phyloP scores from a whole-genome alignment of 2,329 filamentous ascomycete species.

The Ophiostoma himal-ulmi region DNA sequence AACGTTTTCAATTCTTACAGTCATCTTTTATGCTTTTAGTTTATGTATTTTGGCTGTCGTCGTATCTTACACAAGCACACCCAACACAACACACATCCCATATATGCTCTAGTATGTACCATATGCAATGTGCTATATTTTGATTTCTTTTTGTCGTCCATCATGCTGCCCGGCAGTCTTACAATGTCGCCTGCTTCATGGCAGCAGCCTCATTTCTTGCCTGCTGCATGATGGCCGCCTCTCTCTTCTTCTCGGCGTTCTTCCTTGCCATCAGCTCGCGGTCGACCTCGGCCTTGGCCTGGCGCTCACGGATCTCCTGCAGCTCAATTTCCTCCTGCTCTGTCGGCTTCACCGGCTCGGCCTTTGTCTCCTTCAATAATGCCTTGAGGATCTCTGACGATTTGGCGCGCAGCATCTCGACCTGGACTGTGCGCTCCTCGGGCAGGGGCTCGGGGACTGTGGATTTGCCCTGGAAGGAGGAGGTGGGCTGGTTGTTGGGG shows the following conservation, averaged over 20 bases:
- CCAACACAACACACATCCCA: slow-evolving; percentile 3
- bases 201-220: slow-evolving; percentile 48
- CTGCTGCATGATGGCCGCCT: slow-evolving; percentile 53
- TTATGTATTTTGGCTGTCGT: neutral
- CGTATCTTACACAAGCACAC: slow-evolving; percentile 4
- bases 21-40: neutral
- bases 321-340: slow-evolving; percentile 59
- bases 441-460: slow-evolving; percentile 45
- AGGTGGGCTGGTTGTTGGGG: slow-evolving; percentile 38
- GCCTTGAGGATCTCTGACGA: slow-evolving; percentile 58
- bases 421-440: slow-evolving; percentile 46
- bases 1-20: neutral
- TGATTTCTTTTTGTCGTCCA: neutral
- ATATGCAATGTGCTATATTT: neutral
- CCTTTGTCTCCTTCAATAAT: slow-evolving; percentile 58
- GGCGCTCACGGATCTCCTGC: slow-evolving; percentile 50
- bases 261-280: slow-evolving; percentile 48
- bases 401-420: slow-evolving; percentile 59
- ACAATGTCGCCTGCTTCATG: slow-evolving; percentile 34
- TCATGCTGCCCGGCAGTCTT: neutral
- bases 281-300: slow-evolving; percentile 48
- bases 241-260: slow-evolving; percentile 53
- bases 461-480: slow-evolving; percentile 44
- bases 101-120: neutral
- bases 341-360: slow-evolving; percentile 50